Percentiles rank a stretch among this genome's conserved stretches.
Conservation (phyloP, 2,329 filamentous ascomycete species). For the Pseudogymnoascus sp. region DNA sequence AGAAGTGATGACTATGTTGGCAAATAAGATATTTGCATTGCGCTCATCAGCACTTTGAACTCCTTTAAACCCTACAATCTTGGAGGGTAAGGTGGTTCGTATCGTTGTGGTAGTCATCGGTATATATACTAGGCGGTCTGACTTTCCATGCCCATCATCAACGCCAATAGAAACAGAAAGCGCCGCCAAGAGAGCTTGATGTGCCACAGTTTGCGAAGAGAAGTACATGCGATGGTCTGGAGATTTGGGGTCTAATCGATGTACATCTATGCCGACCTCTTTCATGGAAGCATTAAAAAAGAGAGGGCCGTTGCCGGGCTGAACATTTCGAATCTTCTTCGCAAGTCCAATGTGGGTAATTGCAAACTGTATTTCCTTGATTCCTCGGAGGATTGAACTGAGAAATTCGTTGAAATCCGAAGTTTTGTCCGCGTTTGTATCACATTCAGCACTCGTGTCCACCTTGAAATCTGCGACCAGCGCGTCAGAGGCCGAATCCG, state of each 20-base stretch:
- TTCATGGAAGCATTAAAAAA: conserved; percentile 89
- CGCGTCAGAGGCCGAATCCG: conserved; percentile 39
- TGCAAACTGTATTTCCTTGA: conserved; percentile 94
- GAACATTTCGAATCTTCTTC: conserved; percentile 64
- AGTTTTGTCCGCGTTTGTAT: conserved; percentile 65
- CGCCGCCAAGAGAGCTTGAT: conserved; percentile 86
- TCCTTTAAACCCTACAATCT: conserved; percentile 74
- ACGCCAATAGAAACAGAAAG: conserved; percentile 87
- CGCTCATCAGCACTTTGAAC: conserved; percentile 69
- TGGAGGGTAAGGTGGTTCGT: conserved; percentile 88
- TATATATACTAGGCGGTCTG: conserved; percentile 82
- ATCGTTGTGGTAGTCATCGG: conserved; percentile 96
- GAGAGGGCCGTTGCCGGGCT: conserved; percentile 60
- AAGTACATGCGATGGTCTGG: conserved; percentile 99
- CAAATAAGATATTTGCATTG: conserved; percentile 93
- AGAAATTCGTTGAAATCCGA: conserved; percentile 91
- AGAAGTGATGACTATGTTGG: conserved; percentile 92
- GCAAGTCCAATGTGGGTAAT: conserved; percentile 85
- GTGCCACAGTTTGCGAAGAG: conserved; percentile 81
- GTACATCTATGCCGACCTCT: conserved; percentile 86
- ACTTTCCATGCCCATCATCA: conserved; percentile 79
- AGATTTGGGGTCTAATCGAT: conserved; percentile 84
- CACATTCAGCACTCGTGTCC: conserved; percentile 49
- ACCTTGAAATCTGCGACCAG: conserved; percentile 67
- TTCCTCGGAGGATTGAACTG: conserved; percentile 79